Base-by-base conservation (phyloP, 2,329 filamentous ascomycete species). In the Cordyceps tenuipes region DNA sequence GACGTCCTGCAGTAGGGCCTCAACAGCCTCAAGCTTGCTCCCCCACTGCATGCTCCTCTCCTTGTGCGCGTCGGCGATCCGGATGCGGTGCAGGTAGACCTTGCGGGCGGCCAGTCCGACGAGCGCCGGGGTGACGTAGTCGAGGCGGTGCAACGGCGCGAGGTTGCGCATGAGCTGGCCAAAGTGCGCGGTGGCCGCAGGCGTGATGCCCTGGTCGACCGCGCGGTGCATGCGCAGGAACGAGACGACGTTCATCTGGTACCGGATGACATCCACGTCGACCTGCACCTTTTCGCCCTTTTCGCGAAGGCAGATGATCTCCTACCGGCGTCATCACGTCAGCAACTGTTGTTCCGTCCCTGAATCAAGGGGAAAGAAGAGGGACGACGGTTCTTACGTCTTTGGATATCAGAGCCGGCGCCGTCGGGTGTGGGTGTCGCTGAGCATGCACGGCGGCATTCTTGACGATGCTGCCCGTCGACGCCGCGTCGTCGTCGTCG, bases 31-130 rank as follows among this genome's bases (percentile, higher is more conserved):
- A 0, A 88, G 65, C 57, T 88, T 85, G 71, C 93, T 97, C 0
- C 94, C 94, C 85, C 95, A 99, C 71, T 96, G 90, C 77, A 96
- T 82, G 70, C 91, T 97, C 52, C 91, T 81, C 75, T 97, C 94
- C 61, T 85, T 83, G 63, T 84, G 81, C 1, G 90, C 81, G 1
- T 75, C 73, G 0, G 88, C 84, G 59, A 97, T 81, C 15, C 82
- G 73, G 36, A 99, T 85, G 9, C 91, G 86, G 74, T 99, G 94
- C 19, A 88, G 80, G 69, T 96, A 99, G 26, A 96, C 82, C 75
- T 97, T 97, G 62, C 84, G 84, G 2, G 88, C 86, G 5, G 94
- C 94, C 50, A 99, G 78, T 8, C 81, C 84, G 21, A 97, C 87
- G 29, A 97, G 81, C 1, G 90, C 89, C 0, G 94, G 93, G 0